Conservation (phyloP, 495 filamentous ascomycete species). For the Aspergillus affinis region DNA sequence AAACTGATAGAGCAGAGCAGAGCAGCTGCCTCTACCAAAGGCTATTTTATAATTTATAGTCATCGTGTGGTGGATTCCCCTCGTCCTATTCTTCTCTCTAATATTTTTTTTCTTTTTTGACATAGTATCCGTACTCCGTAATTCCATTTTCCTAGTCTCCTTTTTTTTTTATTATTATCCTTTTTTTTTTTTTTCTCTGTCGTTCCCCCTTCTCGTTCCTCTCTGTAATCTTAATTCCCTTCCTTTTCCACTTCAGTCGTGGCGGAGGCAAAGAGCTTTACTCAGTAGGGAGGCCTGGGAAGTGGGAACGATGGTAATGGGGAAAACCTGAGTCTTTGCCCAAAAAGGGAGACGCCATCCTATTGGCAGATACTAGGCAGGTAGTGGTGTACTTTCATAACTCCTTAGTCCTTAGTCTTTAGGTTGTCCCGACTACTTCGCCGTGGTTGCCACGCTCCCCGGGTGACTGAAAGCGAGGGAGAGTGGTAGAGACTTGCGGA, state of each 20-base stretch:
- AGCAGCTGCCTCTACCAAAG: too few relatives aligned
- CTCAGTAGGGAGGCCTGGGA: slow-evolving; percentile 10
- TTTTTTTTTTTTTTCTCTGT: slow-evolving; percentile 1
- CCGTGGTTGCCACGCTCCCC: too few relatives aligned
- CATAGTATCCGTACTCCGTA: background rate
- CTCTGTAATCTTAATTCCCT: slow-evolving; percentile 9
- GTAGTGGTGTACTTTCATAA: too few relatives aligned
- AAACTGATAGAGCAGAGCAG: too few relatives aligned
- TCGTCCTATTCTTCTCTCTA: slow-evolving; percentile 8
- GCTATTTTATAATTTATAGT: too few relatives aligned
- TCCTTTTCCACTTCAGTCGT: slow-evolving; percentile 12
- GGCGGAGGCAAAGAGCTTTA: slow-evolving; percentile 18
- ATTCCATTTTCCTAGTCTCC: slow-evolving; percentile 4
- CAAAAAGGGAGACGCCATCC: slow-evolving; percentile 13
- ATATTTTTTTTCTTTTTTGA: slow-evolving; percentile 10
- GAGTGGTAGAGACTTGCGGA: too few relatives aligned
- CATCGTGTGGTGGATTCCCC: background rate
- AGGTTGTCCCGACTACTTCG: too few relatives aligned
- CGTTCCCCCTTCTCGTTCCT: slow-evolving; percentile 1
- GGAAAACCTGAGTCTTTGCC: slow-evolving; percentile 22
- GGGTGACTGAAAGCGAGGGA: too few relatives aligned
- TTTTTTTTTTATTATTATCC: background rate
- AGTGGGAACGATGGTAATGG: slow-evolving; percentile 17
- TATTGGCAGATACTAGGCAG: slow-evolving; percentile 15
- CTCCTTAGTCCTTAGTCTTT: background rate